Percentiles rank a stretch among this genome's conserved stretches.
Conservation (phyloP, 495 filamentous ascomycete genomes). For the Annulohypoxylon maeteangense region DNA sequence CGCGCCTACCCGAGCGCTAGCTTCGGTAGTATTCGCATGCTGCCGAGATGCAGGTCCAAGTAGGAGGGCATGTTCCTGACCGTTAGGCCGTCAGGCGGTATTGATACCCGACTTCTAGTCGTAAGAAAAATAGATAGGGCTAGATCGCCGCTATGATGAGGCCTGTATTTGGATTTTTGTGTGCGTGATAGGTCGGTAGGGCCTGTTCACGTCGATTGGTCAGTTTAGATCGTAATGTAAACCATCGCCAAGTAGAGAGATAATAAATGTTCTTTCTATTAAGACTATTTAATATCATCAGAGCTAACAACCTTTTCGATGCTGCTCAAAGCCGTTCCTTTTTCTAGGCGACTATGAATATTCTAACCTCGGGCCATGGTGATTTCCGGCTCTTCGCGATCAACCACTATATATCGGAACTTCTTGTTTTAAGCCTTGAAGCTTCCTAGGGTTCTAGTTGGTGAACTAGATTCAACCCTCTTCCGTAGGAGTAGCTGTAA, state of each 20-base stretch:
- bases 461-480: conserved; percentile 16
- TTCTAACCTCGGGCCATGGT: neutral
- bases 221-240: neutral
- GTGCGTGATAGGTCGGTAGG: neutral
- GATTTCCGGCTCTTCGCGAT: neutral
- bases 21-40: neutral
- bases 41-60: neutral
- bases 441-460: conserved; percentile 14
- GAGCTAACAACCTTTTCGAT: neutral
- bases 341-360: neutral
- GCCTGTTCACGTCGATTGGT: neutral
- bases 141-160: too few relatives aligned
- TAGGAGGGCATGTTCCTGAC: neutral
- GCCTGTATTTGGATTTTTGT: too few relatives aligned
- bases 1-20: neutral
- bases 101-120: neutral
- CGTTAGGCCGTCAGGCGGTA: neutral
- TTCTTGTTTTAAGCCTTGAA: neutral
- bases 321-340: conserved; percentile 2
- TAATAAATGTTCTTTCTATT: conserved; percentile 6
- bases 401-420: conserved; percentile 13
- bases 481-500: neutral
- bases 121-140: neutral
- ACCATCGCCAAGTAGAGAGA: neutral
- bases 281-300: neutral